Conservation (phyloP, 805 yeast genomes). For the Metschnikowia bowlesiae region DNA sequence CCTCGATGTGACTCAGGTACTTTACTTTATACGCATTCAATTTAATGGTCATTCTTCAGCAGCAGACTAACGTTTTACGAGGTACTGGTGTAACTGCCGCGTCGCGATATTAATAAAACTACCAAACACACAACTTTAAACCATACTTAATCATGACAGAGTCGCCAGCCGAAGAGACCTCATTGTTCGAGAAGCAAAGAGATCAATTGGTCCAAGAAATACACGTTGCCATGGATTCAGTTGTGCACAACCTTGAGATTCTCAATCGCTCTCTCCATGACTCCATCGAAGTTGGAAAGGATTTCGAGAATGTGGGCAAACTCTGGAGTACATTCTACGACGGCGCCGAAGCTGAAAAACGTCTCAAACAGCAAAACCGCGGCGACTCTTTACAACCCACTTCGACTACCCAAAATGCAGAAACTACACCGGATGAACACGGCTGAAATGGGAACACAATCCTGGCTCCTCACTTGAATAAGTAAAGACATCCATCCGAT, state of each 20-base stretch:
- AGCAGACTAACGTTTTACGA: background rate
- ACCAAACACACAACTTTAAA: background rate
- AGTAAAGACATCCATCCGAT: conserved; percentile 67
- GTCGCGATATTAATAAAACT: conserved; percentile 1
- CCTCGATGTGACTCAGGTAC: background rate
- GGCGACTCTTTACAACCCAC: background rate
- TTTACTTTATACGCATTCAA: background rate
- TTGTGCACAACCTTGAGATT: conserved; percentile 57
- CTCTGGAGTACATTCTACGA: conserved; percentile 69
- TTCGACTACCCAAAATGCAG: background rate
- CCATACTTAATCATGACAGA: background rate
- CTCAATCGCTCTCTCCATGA: conserved; percentile 65
- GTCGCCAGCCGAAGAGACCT: background rate
- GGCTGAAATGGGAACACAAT: background rate
- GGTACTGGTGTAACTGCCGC: background rate
- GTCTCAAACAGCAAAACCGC: background rate
- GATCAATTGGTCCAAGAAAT: conserved; percentile 57
- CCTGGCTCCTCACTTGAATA: conserved; percentile 10
- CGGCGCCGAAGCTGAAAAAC: conserved; percentile 28
- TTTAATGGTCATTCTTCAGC: background rate
- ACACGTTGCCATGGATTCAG: conserved; percentile 55
- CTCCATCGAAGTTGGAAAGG: conserved; percentile 69
- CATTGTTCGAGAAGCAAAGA: conserved; percentile 52
- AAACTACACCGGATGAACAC: background rate
- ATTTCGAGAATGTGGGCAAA: conserved; percentile 65